Evolutionary conservation across 345 rosid species (phyloP).

Genomic region (Turnera subulata): DNA sequence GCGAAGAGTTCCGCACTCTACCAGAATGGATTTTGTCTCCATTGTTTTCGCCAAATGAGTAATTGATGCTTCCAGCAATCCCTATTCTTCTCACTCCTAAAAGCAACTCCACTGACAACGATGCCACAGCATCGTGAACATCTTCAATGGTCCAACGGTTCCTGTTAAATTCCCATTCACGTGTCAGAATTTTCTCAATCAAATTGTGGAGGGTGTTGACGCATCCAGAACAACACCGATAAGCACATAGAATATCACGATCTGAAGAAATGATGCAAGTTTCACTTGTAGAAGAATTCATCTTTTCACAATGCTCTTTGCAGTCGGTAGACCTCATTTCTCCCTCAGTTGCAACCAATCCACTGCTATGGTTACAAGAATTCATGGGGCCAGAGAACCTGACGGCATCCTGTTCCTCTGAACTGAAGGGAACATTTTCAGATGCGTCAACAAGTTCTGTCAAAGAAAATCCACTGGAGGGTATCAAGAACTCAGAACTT

Average conservation of each 20-base stretch:
- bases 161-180: slow-evolving; percentile 35
- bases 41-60: slow-evolving; percentile 20
- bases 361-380: slow-evolving; percentile 22
- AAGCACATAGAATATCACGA: slow-evolving; percentile 42
- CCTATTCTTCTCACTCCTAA: slow-evolving; percentile 51
- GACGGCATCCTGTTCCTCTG: slow-evolving; percentile 14
- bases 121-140: slow-evolving; percentile 63
- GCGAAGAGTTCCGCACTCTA: slow-evolving; percentile 28
- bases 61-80: slow-evolving; percentile 22
- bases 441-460: slow-evolving; percentile 14
- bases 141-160: slow-evolving; percentile 47
- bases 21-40: slow-evolving; percentile 18
- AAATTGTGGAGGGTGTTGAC: slow-evolving; percentile 38
- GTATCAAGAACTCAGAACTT: slow-evolving; percentile 19
- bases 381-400: slow-evolving; percentile 14
- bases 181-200: slow-evolving; percentile 48
- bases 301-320: slow-evolving; percentile 17
- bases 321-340: slow-evolving; percentile 15
- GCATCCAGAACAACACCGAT: slow-evolving; percentile 68
- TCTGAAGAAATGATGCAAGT: slow-evolving; percentile 22
- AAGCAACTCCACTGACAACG: slow-evolving; percentile 62
- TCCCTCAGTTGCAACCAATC: slow-evolving; percentile 3
- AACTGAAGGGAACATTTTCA: slow-evolving; percentile 26
- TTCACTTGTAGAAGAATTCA: slow-evolving; percentile 17
- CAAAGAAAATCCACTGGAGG: slow-evolving; percentile 24